Conservation (phyloP, 2,329 filamentous ascomycete species). For the Epichloe aotearoae region DNA sequence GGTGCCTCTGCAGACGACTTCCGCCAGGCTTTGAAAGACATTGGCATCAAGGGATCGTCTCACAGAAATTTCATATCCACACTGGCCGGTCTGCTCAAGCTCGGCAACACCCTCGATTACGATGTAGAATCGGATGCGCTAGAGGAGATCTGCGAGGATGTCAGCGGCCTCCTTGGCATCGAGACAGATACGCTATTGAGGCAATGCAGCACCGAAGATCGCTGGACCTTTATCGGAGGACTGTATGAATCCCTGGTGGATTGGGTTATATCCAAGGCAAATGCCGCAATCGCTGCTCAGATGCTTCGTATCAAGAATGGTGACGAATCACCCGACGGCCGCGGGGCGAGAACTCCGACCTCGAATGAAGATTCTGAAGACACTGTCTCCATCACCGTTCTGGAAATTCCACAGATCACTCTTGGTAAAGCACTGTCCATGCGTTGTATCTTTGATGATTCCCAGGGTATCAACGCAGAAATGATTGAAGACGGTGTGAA, state of each 20-base stretch:
- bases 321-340: conserved; percentile 54
- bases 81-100: conserved; percentile 74
- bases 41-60: conserved; percentile 81
- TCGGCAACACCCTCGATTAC: conserved; percentile 83
- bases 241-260: conserved; percentile 91
- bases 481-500: conserved; percentile 93
- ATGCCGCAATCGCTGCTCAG: conserved; percentile 67
- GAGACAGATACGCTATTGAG: conserved; percentile 70
- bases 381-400: conserved; percentile 75
- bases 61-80: conserved; percentile 76
- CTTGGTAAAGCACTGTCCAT: conserved; percentile 82
- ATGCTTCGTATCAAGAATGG: conserved; percentile 53
- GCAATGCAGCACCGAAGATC: conserved; percentile 73
- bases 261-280: conserved; percentile 84
- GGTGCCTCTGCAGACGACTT: conserved; percentile 89
- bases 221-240: conserved; percentile 68
- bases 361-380: conserved; percentile 62
- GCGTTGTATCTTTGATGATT: conserved; percentile 85
- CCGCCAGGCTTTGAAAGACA: conserved; percentile 69
- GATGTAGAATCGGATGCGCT: conserved; percentile 71
- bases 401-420: conserved; percentile 70
- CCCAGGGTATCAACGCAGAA: conserved; percentile 84
- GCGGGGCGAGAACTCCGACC: conserved; percentile 47
- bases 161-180: conserved; percentile 70
- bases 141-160: conserved; percentile 81